Evolutionary conservation across 495 filamentous ascomycete genomes (phyloP).

Genomic region (Neurospora sp.): DNA sequence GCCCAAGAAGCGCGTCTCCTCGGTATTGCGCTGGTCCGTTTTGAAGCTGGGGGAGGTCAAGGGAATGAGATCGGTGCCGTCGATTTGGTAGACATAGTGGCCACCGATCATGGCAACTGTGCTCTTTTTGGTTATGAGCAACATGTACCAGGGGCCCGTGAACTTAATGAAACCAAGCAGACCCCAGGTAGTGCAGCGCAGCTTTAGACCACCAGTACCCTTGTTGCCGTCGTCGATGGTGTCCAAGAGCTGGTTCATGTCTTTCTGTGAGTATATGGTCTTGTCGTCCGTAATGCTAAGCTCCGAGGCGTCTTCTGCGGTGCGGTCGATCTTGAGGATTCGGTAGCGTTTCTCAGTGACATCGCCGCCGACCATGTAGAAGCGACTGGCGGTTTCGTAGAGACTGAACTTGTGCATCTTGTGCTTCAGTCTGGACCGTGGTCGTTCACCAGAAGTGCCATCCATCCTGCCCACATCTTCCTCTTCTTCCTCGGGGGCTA

Average conservation of each 20-base stretch:
- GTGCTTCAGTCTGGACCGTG: conserved; percentile 44
- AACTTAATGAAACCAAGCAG: conserved; percentile 91
- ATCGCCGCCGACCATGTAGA: conserved; percentile 89
- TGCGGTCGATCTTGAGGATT: conserved; percentile 90
- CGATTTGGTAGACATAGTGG: conserved; percentile 90
- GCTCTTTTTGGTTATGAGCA: conserved; percentile 89
- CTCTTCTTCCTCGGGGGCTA: conserved; percentile 24
- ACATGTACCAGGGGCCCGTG: conserved; percentile 95
- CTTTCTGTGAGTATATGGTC: conserved; percentile 82
- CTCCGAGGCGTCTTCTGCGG: conserved; percentile 58
- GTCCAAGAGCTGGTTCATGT: conserved; percentile 86
- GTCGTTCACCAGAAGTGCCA: conserved; percentile 8
- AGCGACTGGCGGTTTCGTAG: conserved; percentile 87
- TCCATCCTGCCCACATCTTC: conserved; percentile 33
- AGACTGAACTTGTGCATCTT: conserved; percentile 94
- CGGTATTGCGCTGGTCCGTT: conserved; percentile 66
- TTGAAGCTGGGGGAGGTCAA: conserved; percentile 64
- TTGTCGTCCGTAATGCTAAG: conserved; percentile 85
- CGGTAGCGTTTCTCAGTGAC: conserved; percentile 78
- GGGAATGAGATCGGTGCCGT: conserved; percentile 88
- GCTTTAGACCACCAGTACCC: conserved; percentile 77
- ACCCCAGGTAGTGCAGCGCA: conserved; percentile 87
- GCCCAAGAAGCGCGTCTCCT: conserved; percentile 79
- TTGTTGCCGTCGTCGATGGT: conserved; percentile 96
- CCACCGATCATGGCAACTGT: conserved; percentile 94